Evolutionary conservation across 1,139 yeast species (phyloP), one percentile per base, ranked within the genome.

Genomic region (Wickerhamomyces sp.): DNA sequence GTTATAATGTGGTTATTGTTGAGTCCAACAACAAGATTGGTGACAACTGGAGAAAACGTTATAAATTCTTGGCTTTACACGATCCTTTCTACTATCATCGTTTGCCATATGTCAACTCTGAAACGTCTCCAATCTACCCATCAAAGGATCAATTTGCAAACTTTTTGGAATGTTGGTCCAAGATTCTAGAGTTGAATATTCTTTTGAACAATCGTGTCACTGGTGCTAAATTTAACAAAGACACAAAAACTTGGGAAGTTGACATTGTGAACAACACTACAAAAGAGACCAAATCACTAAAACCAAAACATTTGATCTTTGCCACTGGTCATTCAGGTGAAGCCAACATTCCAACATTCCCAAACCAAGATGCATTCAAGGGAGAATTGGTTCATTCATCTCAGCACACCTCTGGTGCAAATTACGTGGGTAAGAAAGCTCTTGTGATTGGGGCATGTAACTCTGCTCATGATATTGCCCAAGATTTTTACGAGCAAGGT

Each of bases 11-110:
- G 2, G 47, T 67, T 32, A 59, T 66, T 38, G 55, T 67, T 9
- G 72, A 66, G 30, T 53, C 58, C 23, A 61, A 65, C 41, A 34
- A 40, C 16, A 46, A 51, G 17, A 52, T 66, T 33, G 72, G 72
- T 43, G 72, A 67, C 44, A 66, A 66, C 45, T 66, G 71, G 75
- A 53, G 71, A 44, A 58, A 59, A 40, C 51, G 72, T 28, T 66
- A 66, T 50, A 62, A 63, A 46, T 66, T 64, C 44, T 49, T 66
- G 33, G 67, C 65, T 12, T 48, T 67, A 22, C 72, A 66, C 44
- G 72, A 67, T 44, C 69, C 71, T 3, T 65, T 63, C 36, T 66
- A 62, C 55, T 61, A 62, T 38, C 68, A 65, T 41, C 65, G 62
- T 42, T 47, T 66, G 42, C 59, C 70, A 5, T 66, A 66, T 41